phyloP scores from a whole-genome alignment of 108 stramenopile species.

The Cylindrotheca closterium region DNA sequence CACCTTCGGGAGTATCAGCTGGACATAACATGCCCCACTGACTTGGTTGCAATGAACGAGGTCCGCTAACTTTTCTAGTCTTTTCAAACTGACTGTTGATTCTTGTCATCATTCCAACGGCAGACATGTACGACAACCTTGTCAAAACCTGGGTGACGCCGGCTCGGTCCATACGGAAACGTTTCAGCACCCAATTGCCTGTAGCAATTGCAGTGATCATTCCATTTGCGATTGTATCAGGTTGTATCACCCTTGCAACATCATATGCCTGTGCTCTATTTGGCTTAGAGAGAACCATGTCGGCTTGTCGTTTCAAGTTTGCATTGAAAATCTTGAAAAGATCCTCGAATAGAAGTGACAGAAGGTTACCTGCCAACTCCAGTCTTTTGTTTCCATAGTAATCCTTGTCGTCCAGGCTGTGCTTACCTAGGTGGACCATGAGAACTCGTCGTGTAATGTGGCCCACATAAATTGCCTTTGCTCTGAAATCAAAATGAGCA shows the following conservation, averaged over 20 bases:
- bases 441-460: slow-evolving; percentile 94
- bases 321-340: slow-evolving; percentile 97
- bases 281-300: slow-evolving; percentile 93
- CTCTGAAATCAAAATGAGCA: slow-evolving; percentile 84
- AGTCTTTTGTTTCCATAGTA: slow-evolving; percentile 98
- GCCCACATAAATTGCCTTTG: slow-evolving; percentile 92
- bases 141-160: slow-evolving; percentile 97
- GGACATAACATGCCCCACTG: slow-evolving; percentile 99
- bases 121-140: slow-evolving; percentile 92
- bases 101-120: slow-evolving; percentile 98
- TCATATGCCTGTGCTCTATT: slow-evolving; percentile 95
- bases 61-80: slow-evolving; percentile 95
- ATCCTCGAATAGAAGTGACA: slow-evolving; percentile 97
- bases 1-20: slow-evolving; percentile 95
- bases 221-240: slow-evolving; percentile 95
- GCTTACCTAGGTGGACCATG: slow-evolving; percentile 84
- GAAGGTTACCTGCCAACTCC: slow-evolving; percentile 95
- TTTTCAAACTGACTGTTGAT: slow-evolving; percentile 98
- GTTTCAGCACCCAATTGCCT: slow-evolving; percentile 98
- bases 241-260: slow-evolving; percentile 86
- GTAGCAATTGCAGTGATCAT: slow-evolving; percentile 96
- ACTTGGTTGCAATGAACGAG: slow-evolving; percentile 94
- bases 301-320: slow-evolving; percentile 92
- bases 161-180: slow-evolving; percentile 98
- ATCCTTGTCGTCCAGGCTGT: slow-evolving; percentile 94